Evolutionary conservation across 345 rosid species (phyloP).

Genomic region (Cardamine chenopodiifolia): DNA sequence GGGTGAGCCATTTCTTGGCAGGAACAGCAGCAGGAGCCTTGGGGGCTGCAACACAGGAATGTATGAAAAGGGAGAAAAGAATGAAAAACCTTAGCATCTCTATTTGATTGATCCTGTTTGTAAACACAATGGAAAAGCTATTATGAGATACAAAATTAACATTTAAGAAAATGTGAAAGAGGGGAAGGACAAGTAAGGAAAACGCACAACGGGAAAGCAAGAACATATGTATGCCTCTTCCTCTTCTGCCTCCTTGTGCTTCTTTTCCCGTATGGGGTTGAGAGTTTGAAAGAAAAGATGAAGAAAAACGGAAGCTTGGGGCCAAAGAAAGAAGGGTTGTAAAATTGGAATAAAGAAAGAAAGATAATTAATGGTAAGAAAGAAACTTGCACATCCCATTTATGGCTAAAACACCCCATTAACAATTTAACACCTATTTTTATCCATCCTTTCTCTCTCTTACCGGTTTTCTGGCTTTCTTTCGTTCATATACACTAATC

Average conservation of each 20-base stretch:
- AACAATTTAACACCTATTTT: constrained; percentile 18
- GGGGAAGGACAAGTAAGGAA: background rate
- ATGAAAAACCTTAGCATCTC: constrained; percentile 59
- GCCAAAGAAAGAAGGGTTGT: constrained; percentile 33
- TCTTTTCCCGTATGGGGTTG: constrained; percentile 23
- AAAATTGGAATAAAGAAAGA: constrained; percentile 10
- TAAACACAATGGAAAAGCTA: constrained; percentile 1
- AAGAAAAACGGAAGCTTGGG: constrained; percentile 25
- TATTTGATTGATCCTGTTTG: background rate
- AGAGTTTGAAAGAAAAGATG: constrained; percentile 27
- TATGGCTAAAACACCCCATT: constrained; percentile 19
- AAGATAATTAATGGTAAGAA: background rate
- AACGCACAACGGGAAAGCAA: constrained; percentile 20
- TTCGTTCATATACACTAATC: background rate
- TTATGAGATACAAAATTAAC: background rate
- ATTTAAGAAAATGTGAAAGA: background rate
- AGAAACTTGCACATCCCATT: background rate
- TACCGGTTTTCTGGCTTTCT: background rate
- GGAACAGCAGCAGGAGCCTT: constrained; percentile 6
- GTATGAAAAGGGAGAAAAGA: constrained; percentile 49
- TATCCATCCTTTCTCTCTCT: background rate
- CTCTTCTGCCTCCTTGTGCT: constrained; percentile 30
- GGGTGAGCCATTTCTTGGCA: constrained; percentile 64
- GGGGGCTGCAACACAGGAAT: constrained; percentile 43
- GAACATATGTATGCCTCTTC: constrained; percentile 36